Conservation (phyloP, 371 early-diverging fungal species). For the Mucor racemosus region DNA sequence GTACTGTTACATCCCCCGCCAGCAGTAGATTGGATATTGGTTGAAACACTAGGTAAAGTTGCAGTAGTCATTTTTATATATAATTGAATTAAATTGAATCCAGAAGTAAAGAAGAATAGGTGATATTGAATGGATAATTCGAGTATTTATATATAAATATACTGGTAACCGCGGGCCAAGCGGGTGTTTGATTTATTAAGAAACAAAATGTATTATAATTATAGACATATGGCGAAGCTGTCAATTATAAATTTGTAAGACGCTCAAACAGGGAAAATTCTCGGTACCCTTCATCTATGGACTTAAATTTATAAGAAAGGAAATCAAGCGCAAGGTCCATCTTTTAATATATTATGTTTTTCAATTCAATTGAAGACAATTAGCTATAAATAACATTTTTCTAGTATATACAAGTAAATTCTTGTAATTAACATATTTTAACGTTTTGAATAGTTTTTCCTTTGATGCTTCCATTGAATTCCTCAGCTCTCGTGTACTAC, state of each 20-base stretch:
- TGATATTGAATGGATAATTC: neutral
- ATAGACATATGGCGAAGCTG: neutral
- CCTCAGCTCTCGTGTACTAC: neutral
- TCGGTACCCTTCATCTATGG: neutral
- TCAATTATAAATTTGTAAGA: neutral
- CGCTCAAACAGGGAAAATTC: neutral
- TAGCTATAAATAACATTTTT: neutral
- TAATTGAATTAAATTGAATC: neutral
- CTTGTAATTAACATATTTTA: neutral
- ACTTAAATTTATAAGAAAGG: neutral
- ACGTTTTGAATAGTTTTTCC: neutral
- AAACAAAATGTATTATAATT: neutral
- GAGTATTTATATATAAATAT: constrained; percentile 3
- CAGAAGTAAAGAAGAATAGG: neutral
- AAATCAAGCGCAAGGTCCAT: constrained; percentile 1
- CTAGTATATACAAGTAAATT: neutral
- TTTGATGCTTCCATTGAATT: neutral
- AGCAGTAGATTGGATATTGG: neutral
- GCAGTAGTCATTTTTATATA: neutral
- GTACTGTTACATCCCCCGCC: neutral
- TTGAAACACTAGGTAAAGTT: neutral
- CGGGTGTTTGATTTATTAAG: neutral
- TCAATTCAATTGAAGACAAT: neutral
- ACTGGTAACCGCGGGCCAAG: neutral
- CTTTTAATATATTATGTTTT: neutral